phyloP scores from a whole-genome alignment of 2,329 filamentous ascomycete species.

The Neodidymelliopsis sp. region DNA sequence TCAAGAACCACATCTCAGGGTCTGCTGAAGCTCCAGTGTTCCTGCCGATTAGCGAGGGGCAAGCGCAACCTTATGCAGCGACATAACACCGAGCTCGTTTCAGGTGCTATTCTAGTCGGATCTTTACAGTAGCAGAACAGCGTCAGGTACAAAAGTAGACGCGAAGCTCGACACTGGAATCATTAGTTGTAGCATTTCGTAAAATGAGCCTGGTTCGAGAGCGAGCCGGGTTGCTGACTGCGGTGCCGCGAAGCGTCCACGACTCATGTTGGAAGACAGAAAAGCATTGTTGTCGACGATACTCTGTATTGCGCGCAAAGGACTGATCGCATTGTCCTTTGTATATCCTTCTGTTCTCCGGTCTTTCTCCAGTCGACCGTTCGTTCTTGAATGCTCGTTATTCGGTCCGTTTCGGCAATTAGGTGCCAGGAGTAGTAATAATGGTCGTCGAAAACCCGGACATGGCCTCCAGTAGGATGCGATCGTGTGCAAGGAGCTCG shows the following conservation, averaged over 20 bases:
- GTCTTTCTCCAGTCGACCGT: neutral
- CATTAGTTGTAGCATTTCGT: too few relatives aligned
- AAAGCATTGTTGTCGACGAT: too few relatives aligned
- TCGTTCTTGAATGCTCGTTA: neutral
- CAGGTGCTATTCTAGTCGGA: neutral
- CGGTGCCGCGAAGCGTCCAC: too few relatives aligned
- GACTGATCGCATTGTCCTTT: too few relatives aligned
- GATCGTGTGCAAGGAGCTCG: too few relatives aligned
- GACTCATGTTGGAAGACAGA: too few relatives aligned
- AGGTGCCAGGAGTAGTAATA: neutral
- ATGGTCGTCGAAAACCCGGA: too few relatives aligned
- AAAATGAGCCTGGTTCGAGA: too few relatives aligned
- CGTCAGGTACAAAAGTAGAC: neutral
- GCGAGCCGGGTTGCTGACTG: neutral
- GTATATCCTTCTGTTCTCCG: neutral
- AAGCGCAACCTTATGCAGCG: constrained; percentile 4
- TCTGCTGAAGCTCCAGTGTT: constrained; percentile 1
- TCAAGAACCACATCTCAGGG: neutral
- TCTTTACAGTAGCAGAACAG: neutral
- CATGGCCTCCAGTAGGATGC: too few relatives aligned
- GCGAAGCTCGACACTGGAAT: neutral
- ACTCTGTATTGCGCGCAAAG: too few relatives aligned
- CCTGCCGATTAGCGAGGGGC: constrained; percentile 9
- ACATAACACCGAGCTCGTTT: constrained; percentile 11
- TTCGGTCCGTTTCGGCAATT: constrained; percentile 1